Conservation (phyloP, 768 basidiomycete genomes). For the Neoboletus brunneissimus region DNA sequence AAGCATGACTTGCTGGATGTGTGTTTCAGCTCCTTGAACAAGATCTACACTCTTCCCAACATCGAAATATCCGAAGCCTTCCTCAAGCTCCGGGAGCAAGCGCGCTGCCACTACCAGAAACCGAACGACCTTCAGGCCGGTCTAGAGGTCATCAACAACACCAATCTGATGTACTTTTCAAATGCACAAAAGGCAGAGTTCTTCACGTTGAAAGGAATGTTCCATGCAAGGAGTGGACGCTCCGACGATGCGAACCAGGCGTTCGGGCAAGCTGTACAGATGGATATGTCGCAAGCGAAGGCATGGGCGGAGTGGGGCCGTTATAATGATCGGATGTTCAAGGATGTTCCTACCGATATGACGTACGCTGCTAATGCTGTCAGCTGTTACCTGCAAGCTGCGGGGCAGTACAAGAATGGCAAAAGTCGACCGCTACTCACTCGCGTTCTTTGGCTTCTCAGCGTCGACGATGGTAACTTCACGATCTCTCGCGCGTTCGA, state of each 20-base stretch:
- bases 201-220: conserved; percentile 98
- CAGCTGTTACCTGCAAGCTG: conserved; percentile 96
- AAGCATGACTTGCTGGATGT: conserved; percentile 97
- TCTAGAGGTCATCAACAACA: conserved; percentile 98
- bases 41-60: conserved; percentile 98
- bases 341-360: conserved; percentile 74
- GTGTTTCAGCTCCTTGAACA: conserved; percentile 90
- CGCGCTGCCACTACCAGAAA: conserved; percentile 96
- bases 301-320: conserved; percentile 99
- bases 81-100: conserved; percentile 97
- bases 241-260: conserved; percentile 88
- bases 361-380: conserved; percentile 85
- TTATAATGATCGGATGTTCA: conserved; percentile 91
- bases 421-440: conserved; percentile 91
- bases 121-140: conserved; percentile 91
- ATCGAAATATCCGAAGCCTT: conserved; percentile 99
- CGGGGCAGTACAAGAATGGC: conserved; percentile 89
- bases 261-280: conserved; percentile 93
- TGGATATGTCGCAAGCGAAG: conserved; percentile 93
- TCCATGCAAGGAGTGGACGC: conserved; percentile 82
- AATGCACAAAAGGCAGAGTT: conserved; percentile 95
- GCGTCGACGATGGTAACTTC: conserved; percentile 76
- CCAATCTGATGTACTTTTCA: conserved; percentile 98
- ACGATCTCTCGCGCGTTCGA: conserved; percentile 83
- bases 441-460: conserved; percentile 94